Percentiles rank a stretch among this genome's conserved stretches.
Evolutionary conservation across 441 rosid species (phyloP).

Genomic region (Populus hybrid): DNA sequence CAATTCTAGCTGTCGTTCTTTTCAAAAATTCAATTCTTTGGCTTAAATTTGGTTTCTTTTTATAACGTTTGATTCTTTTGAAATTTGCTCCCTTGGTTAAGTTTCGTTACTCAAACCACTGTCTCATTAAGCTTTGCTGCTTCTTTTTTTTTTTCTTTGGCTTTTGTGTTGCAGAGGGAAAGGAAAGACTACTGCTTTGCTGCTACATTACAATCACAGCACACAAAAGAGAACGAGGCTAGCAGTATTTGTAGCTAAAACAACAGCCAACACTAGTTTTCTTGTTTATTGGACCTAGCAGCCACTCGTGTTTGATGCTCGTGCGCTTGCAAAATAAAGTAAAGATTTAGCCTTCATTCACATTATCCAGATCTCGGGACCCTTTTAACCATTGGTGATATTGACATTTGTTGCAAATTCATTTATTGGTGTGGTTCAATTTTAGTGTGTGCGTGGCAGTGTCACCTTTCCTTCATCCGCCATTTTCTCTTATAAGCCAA

Average conservation of each 20-base stretch:
- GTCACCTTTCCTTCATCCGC: slow-evolving; percentile 49
- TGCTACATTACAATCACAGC: slow-evolving; percentile 5
- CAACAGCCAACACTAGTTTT: slow-evolving; percentile 18
- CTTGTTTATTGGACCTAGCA: slow-evolving; percentile 35
- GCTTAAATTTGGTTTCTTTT: not conserved
- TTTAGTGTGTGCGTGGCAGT: not conserved
- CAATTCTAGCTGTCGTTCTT: not conserved
- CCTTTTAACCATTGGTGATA: slow-evolving; percentile 20
- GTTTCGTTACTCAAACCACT: not conserved
- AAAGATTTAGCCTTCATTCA: not conserved
- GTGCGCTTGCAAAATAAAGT: slow-evolving; percentile 28
- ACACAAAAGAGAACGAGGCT: slow-evolving; percentile 12
- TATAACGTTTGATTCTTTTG: not conserved
- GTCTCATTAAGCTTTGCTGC: not conserved
- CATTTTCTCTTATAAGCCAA: slow-evolving; percentile 29
- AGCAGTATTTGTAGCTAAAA: slow-evolving; percentile 12
- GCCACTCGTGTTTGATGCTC: slow-evolving; percentile 51
- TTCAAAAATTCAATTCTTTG: not conserved
- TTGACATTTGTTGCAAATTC: slow-evolving; percentile 22
- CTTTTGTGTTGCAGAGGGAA: slow-evolving; percentile 21
- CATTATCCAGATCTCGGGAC: slow-evolving; percentile 43
- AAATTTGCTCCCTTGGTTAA: not conserved
- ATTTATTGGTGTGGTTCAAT: not conserved
- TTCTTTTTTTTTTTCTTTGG: not conserved
- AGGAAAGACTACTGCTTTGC: not conserved